Base-by-base conservation (phyloP, 163 green algal genomes). In the Scenedesmus sp. region DNA sequence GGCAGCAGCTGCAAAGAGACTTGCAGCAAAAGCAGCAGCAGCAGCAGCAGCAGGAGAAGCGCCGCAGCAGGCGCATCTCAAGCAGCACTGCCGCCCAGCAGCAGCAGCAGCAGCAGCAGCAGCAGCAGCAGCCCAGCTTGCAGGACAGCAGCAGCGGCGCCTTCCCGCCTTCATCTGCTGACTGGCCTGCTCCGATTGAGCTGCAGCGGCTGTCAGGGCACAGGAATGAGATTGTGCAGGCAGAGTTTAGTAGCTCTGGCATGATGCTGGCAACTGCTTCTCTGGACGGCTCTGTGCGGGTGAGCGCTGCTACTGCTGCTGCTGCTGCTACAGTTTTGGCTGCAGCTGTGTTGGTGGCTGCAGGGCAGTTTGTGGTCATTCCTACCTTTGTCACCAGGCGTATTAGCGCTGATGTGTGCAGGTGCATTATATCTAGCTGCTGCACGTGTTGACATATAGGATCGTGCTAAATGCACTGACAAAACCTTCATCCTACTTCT, bases 201-300 rank as follows among this genome's bases (percentile, higher is more conserved):
- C 4, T 96, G 10, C 92, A 87, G 84, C 57, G 93, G 59, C 92
- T 98, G 52, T 46, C 67, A 8, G 97, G 96, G 15, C 97, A 99
- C 91, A 84, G 87, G n/a, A 96, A 97, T 73, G 95, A 97, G 86
- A 93, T 98, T 5, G 87, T 94, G 20, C 92, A 97, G 90, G 93
- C 97, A 62, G 91, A 96, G 82, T 97, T 97, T 90, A 97, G 93
- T 93, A 92, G 95, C 70, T 79, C 88, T n/a, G 96, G 97, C 13
- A 57, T 91, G 20, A 90, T 59, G 15, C 73, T 98, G 85, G 96
- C 95, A 0, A 97, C 95, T 1, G 97, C 94, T 15, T 97, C 96
- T 1, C 96, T 95, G 56, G 97, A 99, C 89, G 97, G 96, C 79
- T 94, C 82, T 70, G 95, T 98, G n/a, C 87, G 92, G 77, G 87